Base-by-base conservation (phyloP, 2,329 filamentous ascomycete genomes). In the Sporothrix brasiliensis region DNA sequence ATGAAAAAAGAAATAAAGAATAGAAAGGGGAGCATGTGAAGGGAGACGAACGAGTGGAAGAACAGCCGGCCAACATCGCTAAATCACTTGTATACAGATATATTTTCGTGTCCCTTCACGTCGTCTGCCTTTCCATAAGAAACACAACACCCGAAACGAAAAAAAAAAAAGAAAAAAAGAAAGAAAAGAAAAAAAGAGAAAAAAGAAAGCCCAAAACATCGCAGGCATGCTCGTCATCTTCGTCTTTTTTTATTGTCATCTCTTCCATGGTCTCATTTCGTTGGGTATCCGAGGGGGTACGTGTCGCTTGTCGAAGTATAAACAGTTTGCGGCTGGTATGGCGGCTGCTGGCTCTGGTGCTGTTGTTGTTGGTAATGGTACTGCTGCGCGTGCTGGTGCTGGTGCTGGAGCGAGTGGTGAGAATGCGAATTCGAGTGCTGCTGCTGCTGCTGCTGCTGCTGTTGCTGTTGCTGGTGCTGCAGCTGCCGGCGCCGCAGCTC, bases 401-500 rank as follows among this genome's bases (percentile, higher is more conserved):
- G 56, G n/a, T 47, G 39, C 21, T 68, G 49, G 47, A 61, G 68
- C 24, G 54, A 9, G 4, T 63, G 58, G 1, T 41, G 44, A 2
- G 50, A 53, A 16, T 70, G 63, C 63, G 63, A 61, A 13, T 54
- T 34, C 27, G 58, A 56, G 13, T 70, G 67, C 21, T 67, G 60
- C 9, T 53, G 61, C 9, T 71, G 69, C 11, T 61, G 69, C 5
- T 60, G 53, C 53, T 54, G 69, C 1, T 66, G 66, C 14, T n/a
- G n/a, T n/a, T n/a, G n/a, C n/a, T n/a, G n/a, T n/a, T 72, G 69
- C 10, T 52, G 67, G 34, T 70, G 54, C 16, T 71, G 69, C 34
- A 44, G 60, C 11, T 68, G 65, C 2, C 72, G 73, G 47, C 71
- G 81, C 70, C 84, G 83, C 67, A 81, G 73, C 56, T 88, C 85